Conservation (phyloP, 2,329 filamentous ascomycete species). For the Aquanectria penicillioides region DNA sequence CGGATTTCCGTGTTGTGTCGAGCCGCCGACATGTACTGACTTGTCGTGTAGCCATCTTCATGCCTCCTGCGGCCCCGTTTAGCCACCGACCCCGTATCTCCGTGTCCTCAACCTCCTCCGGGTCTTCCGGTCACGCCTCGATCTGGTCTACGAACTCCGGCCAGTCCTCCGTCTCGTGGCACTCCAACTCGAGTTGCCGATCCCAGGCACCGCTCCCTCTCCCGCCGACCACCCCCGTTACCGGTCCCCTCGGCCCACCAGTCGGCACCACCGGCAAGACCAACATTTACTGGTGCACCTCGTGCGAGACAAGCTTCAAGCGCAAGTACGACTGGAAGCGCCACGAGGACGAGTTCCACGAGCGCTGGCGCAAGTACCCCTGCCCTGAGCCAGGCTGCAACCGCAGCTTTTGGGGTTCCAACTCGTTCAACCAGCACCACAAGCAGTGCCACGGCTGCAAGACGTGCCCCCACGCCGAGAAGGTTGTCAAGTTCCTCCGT, state of each 20-base stretch:
- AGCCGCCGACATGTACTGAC: conserved; percentile 31
- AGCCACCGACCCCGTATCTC: conserved; percentile 56
- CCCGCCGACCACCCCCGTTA: conserved; percentile 46
- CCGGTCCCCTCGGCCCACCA: conserved; percentile 44
- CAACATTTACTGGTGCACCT: conserved; percentile 67
- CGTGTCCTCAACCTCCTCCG: conserved; percentile 61
- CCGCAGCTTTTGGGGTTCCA: conserved; percentile 74
- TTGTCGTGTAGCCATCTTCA: conserved; percentile 44
- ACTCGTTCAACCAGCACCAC: conserved; percentile 75
- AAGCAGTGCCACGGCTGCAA: conserved; percentile 72
- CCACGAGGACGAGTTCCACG: conserved; percentile 76
- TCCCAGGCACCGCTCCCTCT: conserved; percentile 51
- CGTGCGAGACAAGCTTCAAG: conserved; percentile 72
- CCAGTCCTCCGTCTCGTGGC: conserved; percentile 53
- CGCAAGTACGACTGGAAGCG: conserved; percentile 76
- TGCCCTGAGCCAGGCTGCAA: conserved; percentile 72
- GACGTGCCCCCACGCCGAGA: conserved; percentile 72
- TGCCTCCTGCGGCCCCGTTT: conserved; percentile 50
- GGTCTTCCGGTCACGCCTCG: conserved; percentile 59
- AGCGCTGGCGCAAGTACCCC: conserved; percentile 74
- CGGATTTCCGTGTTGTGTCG: background rate
- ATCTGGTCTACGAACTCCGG: conserved; percentile 56
- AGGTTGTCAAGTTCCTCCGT: conserved; percentile 69
- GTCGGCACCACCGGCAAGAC: conserved; percentile 47
- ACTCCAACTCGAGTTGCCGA: conserved; percentile 46